These are phyloP conservation scores for Pseudisothecium myosuroides DNA, from an alignment of 225 moss, liverwort and hornwort species.

Conservation along the genomic window DNA sequence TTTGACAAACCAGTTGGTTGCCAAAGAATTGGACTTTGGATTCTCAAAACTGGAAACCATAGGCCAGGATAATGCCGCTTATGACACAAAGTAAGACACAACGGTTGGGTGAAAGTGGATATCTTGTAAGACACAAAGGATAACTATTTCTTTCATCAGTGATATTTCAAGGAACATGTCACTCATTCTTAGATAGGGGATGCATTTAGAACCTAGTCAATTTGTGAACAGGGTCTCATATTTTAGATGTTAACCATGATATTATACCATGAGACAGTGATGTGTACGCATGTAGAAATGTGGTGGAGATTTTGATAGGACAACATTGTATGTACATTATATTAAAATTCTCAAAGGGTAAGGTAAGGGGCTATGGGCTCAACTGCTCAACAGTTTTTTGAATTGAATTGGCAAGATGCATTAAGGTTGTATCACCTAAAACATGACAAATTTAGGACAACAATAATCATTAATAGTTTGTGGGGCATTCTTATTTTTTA, in stretches of 20 bases:
- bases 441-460: not conserved
- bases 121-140: not conserved
- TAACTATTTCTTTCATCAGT: not conserved
- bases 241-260: too few relatives aligned
- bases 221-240: not conserved
- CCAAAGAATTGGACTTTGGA: not conserved
- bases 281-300: not conserved
- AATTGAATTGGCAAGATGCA: not conserved
- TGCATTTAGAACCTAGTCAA: not conserved
- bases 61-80: not conserved
- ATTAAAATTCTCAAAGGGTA: not conserved
- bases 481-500: too few relatives aligned
- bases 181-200: not conserved
- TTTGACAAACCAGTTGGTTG: not conserved
- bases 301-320: not conserved
- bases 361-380: not conserved
- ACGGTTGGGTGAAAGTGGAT: not conserved
- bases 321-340: not conserved
- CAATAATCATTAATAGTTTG: not conserved
- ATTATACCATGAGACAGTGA: too few relatives aligned
- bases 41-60: not conserved
- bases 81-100: not conserved
- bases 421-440: not conserved
- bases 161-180: not conserved
- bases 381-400: not conserved